Percentiles rank a stretch among this genome's conserved stretches.
phyloP scores from a whole-genome alignment of 2,329 filamentous ascomycete genomes.

The Aspergillus uvarum region DNA sequence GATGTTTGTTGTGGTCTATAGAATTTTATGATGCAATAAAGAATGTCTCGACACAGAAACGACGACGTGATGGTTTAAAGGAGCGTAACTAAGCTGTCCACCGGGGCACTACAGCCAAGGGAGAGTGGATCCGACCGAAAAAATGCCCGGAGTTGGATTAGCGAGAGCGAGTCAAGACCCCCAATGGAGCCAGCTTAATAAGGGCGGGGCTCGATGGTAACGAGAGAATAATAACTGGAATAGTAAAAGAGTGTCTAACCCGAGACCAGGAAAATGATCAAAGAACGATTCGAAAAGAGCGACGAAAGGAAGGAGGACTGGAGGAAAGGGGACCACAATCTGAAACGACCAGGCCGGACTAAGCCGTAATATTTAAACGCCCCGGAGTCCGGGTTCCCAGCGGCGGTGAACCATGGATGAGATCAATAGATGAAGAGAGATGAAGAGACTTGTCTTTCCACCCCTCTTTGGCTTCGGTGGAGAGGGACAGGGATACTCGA shows the following conservation, averaged over 20 bases:
- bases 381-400: slow-evolving; percentile 31
- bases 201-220: slow-evolving; percentile 9
- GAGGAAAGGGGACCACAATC: slow-evolving; percentile 25
- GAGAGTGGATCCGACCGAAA: slow-evolving; percentile 23
- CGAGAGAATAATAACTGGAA: slow-evolving; percentile 9
- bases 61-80: slow-evolving; percentile 17
- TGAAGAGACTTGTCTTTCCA: background rate
- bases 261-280: slow-evolving; percentile 26
- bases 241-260: slow-evolving; percentile 31
- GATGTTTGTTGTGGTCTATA: slow-evolving; percentile 27
- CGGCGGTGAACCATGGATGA: slow-evolving; percentile 25
- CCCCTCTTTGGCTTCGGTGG: too few relatives aligned
- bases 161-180: slow-evolving; percentile 14
- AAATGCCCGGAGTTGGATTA: slow-evolving; percentile 18
- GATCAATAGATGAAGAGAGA: background rate
- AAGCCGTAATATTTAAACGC: slow-evolving; percentile 20
- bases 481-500: slow-evolving; percentile 11
- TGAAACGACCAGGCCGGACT: slow-evolving; percentile 23
- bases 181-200: slow-evolving; percentile 8
- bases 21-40: slow-evolving; percentile 27
- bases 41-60: slow-evolving; percentile 29
- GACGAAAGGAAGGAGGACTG: slow-evolving; percentile 31
- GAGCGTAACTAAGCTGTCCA: slow-evolving; percentile 20
- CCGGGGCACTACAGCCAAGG: slow-evolving; percentile 17
- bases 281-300: slow-evolving; percentile 36